These are phyloP conservation scores for Candida golubevii DNA, from an alignment of 805 yeast species.

Conservation along the genomic window DNA sequence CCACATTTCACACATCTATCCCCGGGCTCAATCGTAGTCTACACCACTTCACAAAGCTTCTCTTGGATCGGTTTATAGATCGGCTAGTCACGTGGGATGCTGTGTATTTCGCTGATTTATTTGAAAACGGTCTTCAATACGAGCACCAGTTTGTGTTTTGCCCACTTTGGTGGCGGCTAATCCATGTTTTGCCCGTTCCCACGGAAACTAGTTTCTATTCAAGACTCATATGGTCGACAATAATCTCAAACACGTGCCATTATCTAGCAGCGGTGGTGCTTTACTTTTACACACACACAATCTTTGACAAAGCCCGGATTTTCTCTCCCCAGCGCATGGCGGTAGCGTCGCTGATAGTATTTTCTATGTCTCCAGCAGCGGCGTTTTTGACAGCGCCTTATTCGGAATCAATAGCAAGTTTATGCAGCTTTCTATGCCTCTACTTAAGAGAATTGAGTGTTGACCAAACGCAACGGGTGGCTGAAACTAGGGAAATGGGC, in stretches of 20 bases:
- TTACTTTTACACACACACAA: constrained; percentile 42
- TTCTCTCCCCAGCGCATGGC: constrained; percentile 19
- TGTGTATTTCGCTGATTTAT: constrained; percentile 65
- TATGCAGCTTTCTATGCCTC: constrained; percentile 55
- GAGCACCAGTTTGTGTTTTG: constrained; percentile 93
- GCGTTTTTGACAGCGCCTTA: constrained; percentile 71
- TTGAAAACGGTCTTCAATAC: constrained; percentile 47
- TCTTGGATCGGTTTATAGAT: constrained; percentile 31
- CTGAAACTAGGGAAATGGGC: neutral
- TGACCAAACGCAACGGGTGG: neutral
- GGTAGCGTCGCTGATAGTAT: constrained; percentile 34
- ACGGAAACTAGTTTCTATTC: constrained; percentile 9
- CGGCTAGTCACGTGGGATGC: constrained; percentile 80
- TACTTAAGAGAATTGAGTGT: constrained; percentile 41
- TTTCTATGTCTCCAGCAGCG: constrained; percentile 72
- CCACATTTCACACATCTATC: constrained; percentile 8
- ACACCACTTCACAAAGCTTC: neutral
- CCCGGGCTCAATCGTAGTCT: constrained; percentile 1
- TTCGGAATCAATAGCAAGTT: constrained; percentile 69
- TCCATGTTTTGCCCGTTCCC: constrained; percentile 21
- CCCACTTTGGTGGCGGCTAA: constrained; percentile 64
- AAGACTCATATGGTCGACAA: constrained; percentile 27
- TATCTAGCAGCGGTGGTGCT: constrained; percentile 45
- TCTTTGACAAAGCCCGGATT: constrained; percentile 18
- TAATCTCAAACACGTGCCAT: constrained; percentile 52